Conservation (phyloP, 192 early-diverging fungal genomes). For the Lunasporangiospora selenospora region DNA sequence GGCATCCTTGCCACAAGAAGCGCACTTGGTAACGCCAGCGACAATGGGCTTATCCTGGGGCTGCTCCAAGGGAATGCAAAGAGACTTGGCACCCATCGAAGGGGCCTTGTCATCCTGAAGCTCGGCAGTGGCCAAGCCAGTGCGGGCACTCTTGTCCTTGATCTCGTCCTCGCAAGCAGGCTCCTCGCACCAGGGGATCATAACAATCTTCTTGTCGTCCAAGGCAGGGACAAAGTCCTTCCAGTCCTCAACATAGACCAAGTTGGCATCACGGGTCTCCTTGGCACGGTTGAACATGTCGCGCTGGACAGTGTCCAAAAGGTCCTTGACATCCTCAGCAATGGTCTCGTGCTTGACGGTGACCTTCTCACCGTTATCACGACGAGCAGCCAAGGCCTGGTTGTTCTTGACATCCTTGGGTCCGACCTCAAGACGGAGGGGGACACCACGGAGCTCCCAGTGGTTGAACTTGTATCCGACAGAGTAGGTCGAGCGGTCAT, state of each 20-base stretch:
- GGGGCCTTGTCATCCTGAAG: slow-evolving; percentile 95
- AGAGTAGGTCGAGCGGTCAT: slow-evolving; percentile 84
- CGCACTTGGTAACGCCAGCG: slow-evolving; percentile 88
- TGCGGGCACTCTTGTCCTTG: slow-evolving; percentile 88
- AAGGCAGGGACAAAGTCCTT: slow-evolving; percentile 93
- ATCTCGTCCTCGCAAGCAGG: slow-evolving; percentile 93
- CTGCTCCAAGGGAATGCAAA: slow-evolving; percentile 97
- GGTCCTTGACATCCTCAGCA: slow-evolving; percentile 58
- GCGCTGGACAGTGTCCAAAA: slow-evolving; percentile 82
- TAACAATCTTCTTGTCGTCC: slow-evolving; percentile 83
- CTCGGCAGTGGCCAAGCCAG: slow-evolving; percentile 64
- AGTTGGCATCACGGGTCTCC: slow-evolving; percentile 71
- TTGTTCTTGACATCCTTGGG: slow-evolving; percentile 92
- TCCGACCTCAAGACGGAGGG: slow-evolving; percentile 95
- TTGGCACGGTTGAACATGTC: slow-evolving; percentile 93
- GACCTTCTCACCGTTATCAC: slow-evolving; percentile 74
- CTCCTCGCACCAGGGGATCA: slow-evolving; percentile 97
- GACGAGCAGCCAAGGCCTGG: slow-evolving; percentile 79
- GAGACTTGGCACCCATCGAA: slow-evolving; percentile 99
- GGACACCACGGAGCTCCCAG: slow-evolving; percentile 98
- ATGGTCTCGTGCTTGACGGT: slow-evolving; percentile 70
- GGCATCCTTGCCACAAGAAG: slow-evolving; percentile 78
- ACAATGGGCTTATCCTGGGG: slow-evolving; percentile 84
- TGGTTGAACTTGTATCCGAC: slow-evolving; percentile 99
- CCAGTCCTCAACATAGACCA: slow-evolving; percentile 86